Evolutionary conservation across 352 stramenopile species (phyloP), one percentile per base, ranked within the genome.

Genomic region (Phytophthora pini): DNA sequence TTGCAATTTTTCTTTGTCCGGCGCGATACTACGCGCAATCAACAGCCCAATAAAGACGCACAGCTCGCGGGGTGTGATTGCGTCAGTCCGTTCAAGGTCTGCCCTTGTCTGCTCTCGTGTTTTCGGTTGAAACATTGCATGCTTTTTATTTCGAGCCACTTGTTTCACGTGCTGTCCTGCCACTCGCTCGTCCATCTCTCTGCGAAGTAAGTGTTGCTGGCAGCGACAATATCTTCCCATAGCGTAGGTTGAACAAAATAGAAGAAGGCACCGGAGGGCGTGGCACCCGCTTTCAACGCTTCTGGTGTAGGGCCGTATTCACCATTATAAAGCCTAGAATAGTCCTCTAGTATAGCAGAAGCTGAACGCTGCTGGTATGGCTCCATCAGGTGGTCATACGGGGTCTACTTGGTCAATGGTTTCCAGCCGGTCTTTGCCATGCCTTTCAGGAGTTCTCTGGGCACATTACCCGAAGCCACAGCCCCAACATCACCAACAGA

Each of bases 1-100:
- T 24, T 57, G 39, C 0, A 58, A n/a, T 9, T 58, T 61, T n/a
- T 61, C 43, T n/a, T 61, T 68, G n/a, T 53, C 56, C 2, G 44
- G 60, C 7, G 13, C 40, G 17, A 68, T 47, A 1, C 31, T 56
- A 9, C 60, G 51, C 6, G 49, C 50, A 4, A 68, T 45, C 43
- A 61, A 10, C 8, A 61, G 26, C 0, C 60, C 50, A 1, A 68
- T 22, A 3, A 61, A 56, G 1, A 39, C 12, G 22, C 49, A 61
- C 31, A 68, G 3, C 15, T 68, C 44, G 2, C 39, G 39, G 0
- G 48, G 39, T 22, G 59, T 34, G 4, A 67, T 48, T 11, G 15
- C 32, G 17, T 12, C 1, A 2, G 15, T 55, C 7, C 20, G 8
- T 0, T 55, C 22, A 1, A 67, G 32, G 2, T 47, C 40, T 0